Base-by-base conservation (phyloP, 1,284 basidiomycete species). In the Leccinum subfulvum region DNA sequence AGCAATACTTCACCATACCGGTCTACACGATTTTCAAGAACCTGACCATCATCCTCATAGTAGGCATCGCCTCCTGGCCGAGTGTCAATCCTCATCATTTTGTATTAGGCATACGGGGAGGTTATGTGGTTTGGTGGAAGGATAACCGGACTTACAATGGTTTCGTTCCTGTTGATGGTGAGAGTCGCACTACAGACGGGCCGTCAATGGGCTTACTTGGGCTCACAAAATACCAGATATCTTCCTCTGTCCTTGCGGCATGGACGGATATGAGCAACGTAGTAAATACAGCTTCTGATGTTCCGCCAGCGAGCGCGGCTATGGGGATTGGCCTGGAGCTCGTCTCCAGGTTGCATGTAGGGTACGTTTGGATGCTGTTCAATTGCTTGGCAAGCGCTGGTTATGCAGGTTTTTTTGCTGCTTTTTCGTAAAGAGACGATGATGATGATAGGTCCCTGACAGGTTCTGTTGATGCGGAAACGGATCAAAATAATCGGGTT, bases 11-110 rank as follows among this genome's bases (percentile, higher is more conserved):
- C 57, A 91, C 87, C 65, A 97, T 98, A 75, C 95, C 95, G 0
- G 88, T 97, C 30, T 96, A 95, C 78, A 96, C 97, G 3, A 99
- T 99, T 69, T 99, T 99, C 87, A 99, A 99, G 80, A 99, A 99
- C 76, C 76, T 99, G 70, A 98, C 97, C 30, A 99, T 99, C 73
- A 98, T 99, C 68, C 84, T 99, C 41, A 99, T 99, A 72, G 94
- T 94, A 66, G 67, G 90, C 78, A 30, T 56, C 60, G 2, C 53
- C 18, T 53, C 33, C 33, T 65, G 14, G 5, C n/a, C 9, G 35
- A 26, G 28, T 39, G 58, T 37, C n/a, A 0, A 59, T 57, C 10
- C 57, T 71, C 56, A 67, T 47, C 10, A 1, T 59, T 30, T 33
- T 26, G 35, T 61, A 56, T 53, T 62, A 88, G 93, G 95, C 97